A percentile compares a stretch with the other conserved stretches of the same genome.
Conservation (phyloP, 805 yeast species). For the Saccharomycopsis sp. region DNA sequence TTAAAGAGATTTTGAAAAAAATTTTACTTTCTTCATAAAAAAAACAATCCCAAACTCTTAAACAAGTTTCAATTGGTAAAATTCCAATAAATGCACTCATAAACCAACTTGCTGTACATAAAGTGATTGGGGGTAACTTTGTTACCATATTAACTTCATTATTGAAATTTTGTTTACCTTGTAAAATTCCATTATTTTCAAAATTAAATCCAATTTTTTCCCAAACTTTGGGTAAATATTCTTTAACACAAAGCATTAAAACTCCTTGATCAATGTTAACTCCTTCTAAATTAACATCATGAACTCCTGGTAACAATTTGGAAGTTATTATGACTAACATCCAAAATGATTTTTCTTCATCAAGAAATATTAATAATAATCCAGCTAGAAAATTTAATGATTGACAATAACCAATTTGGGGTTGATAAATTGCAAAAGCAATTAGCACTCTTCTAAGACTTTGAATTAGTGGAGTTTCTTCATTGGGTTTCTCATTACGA, state of each 20-base stretch:
- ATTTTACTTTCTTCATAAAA: slow-evolving; percentile 89
- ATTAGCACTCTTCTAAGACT: slow-evolving; percentile 70
- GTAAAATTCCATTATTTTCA: slow-evolving; percentile 3
- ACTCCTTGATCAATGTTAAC: slow-evolving; percentile 95
- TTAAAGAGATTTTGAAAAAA: slow-evolving; percentile 70
- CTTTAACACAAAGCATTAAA: slow-evolving; percentile 73
- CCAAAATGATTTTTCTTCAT: slow-evolving; percentile 91
- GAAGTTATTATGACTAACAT: slow-evolving; percentile 88
- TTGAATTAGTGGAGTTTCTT: slow-evolving; percentile 55
- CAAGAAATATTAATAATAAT: slow-evolving; percentile 68
- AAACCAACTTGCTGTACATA: slow-evolving; percentile 96
- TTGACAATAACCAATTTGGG: slow-evolving; percentile 92
- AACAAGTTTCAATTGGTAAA: slow-evolving; percentile 77
- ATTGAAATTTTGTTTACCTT: slow-evolving; percentile 15
- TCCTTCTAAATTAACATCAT: slow-evolving; percentile 82
- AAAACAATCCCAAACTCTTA: slow-evolving; percentile 90
- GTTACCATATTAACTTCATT: slow-evolving; percentile 41
- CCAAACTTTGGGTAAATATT: slow-evolving; percentile 81
- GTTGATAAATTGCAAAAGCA: slow-evolving; percentile 78
- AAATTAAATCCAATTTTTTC: slow-evolving; percentile 27
- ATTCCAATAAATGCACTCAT: slow-evolving; percentile 94
- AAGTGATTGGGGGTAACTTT: slow-evolving; percentile 79
- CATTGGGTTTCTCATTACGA: slow-evolving; percentile 28
- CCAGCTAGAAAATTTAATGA: slow-evolving; percentile 91
- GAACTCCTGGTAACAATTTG: slow-evolving; percentile 80